Evolutionary conservation across 2,329 filamentous ascomycete genomes (phyloP), one percentile per base, ranked within the genome.

Genomic region (Cladosporium phlei): DNA sequence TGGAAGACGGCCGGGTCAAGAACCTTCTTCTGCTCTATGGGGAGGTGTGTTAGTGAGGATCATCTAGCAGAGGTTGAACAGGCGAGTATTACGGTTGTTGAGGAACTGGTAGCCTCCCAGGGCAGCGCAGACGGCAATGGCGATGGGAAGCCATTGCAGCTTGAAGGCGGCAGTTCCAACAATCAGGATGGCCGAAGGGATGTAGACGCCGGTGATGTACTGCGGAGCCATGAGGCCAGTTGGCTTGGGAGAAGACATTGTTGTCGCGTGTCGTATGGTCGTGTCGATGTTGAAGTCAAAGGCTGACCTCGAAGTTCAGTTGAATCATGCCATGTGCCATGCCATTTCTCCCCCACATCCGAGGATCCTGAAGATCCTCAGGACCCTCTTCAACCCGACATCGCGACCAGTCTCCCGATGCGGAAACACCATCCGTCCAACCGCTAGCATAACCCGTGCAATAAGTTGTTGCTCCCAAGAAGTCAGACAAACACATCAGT

Each of bases 1-100:
- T 96, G 89, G 79, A 95, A 96, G 40, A 78, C 77, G 58, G 83
- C 82, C 24, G 90, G 88, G 73, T 91, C 91, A 59, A 98, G 80
- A 55, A 93, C 83, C 70, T 87, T 89, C 68, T 84, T 82, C 53
- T 82, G 76, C 65, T 82, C 88, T 89, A 22, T 7, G 66, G 30
- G n/a, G 24, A 21, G 27, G 11, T 46, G 14, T 33, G 47, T 45
- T 27, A 46, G 47, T 40, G 42, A 46, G 48, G 38, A 38, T 30
- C 9, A 38, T 24, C 28, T 47, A 33, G 28, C 14, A 46, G 19
- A 21, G 22, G 35, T 6, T 19, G 32, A 34, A 16, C 27, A 22
- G 32, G 9, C 5, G 34, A n/a, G 11, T 30, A 27, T 66, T 74
- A 90, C 88, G 76, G 61, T 79, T 80, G 61, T 70, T 79, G 64